Evolutionary conservation across 2,329 filamentous ascomycete species (phyloP).

Genomic region (Fonsecaea monophora): DNA sequence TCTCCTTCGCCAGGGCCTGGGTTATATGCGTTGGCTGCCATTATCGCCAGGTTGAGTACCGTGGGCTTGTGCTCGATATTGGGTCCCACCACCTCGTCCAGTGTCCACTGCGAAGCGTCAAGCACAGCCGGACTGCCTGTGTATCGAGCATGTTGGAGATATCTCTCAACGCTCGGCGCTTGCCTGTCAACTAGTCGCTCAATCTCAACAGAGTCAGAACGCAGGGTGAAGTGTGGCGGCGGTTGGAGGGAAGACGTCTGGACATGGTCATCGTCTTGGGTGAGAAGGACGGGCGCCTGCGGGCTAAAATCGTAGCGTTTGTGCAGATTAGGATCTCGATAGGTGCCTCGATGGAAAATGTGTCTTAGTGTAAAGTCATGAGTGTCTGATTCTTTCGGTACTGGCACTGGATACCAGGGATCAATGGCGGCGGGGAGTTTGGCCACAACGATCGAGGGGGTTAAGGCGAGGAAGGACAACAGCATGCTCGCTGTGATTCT

Average conservation of each 20-base stretch:
- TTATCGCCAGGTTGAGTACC: conserved; percentile 80
- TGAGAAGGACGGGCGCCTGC: conserved; percentile 57
- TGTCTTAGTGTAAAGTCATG: conserved; percentile 71
- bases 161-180: conserved; percentile 75
- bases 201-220: conserved; percentile 72
- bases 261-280: conserved; percentile 65
- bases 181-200: conserved; percentile 81
- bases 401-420: conserved; percentile 35
- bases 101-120: conserved; percentile 77
- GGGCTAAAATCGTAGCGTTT: conserved; percentile 67
- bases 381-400: conserved; percentile 28
- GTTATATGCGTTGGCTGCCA: conserved; percentile 90
- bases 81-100: conserved; percentile 78
- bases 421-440: conserved; percentile 34
- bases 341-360: conserved; percentile 88
- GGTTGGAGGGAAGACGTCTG: conserved; percentile 54
- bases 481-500: conserved; percentile 69
- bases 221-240: conserved; percentile 63
- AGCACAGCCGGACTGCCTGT: conserved; percentile 72
- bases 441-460: conserved; percentile 39
- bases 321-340: conserved; percentile 78
- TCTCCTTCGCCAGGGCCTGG: conserved; percentile 72
- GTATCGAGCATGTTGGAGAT: conserved; percentile 74
- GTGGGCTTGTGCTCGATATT: conserved; percentile 86
- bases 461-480: conserved; percentile 70